Percentiles rank a stretch among this genome's conserved stretches.
phyloP scores from a whole-genome alignment of 83 land plant species.

The Picea abies region DNA sequence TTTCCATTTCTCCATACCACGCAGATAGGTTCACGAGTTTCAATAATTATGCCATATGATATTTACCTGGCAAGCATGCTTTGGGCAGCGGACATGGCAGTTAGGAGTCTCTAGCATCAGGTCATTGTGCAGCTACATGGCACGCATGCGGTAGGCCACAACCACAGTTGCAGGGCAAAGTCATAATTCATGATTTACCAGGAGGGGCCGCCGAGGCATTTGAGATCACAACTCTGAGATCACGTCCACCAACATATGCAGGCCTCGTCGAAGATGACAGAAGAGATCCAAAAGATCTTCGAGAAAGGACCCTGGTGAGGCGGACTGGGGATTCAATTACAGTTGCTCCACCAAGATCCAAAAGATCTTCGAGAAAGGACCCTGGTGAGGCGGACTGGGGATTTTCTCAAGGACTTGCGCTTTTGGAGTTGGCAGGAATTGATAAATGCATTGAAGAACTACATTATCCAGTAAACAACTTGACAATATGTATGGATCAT shows the following conservation, averaged over 20 bases:
- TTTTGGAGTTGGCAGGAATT: conserved; percentile 61
- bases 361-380: conserved; percentile 14
- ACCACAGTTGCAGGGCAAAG: conserved; percentile 15
- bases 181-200: conserved; percentile 59
- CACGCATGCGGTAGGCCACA: no score
- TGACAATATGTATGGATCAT: conserved; percentile 68
- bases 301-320: no score
- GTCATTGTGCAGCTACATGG: no score
- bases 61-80: no score
- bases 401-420: conserved; percentile 33
- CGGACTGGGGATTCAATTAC: no score
- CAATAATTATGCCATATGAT: no score
- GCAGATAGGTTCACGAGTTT: no score
- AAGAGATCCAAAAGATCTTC: background rate
- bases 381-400: conserved; percentile 35
- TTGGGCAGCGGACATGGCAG: no score
- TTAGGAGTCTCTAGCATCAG: no score
- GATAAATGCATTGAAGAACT: conserved; percentile 39
- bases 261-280: conserved; percentile 56
- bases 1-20: no score
- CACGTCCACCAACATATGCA: conserved; percentile 38
- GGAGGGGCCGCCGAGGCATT: conserved; percentile 57
- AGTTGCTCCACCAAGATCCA: no score
- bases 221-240: conserved; percentile 43
- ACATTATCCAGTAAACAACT: conserved; percentile 40